phyloP scores from a whole-genome alignment of 768 basidiomycete genomes.

The Pulveroboletus ravenelii region DNA sequence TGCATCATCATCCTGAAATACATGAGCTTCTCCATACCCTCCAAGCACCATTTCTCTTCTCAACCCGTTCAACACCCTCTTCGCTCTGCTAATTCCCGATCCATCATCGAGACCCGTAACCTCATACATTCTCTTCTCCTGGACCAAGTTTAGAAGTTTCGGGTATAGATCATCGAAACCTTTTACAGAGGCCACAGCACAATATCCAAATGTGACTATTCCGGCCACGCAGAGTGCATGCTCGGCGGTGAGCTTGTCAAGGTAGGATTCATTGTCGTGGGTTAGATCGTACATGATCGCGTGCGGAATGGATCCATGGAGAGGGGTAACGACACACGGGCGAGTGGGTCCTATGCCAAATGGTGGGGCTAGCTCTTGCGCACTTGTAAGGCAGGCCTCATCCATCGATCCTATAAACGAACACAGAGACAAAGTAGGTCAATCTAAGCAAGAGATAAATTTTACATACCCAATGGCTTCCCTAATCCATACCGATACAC shows the following conservation, averaged over 20 bases:
- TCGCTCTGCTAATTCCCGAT: constrained; percentile 54
- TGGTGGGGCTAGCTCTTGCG: constrained; percentile 75
- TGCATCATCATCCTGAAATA: constrained; percentile 94
- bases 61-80: constrained; percentile 77
- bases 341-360: constrained; percentile 78
- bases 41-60: constrained; percentile 90
- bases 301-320: constrained; percentile 86
- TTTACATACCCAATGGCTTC: constrained; percentile 77
- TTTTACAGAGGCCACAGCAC: constrained; percentile 89
- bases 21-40: constrained; percentile 87
- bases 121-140: constrained; percentile 78
- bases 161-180: constrained; percentile 98
- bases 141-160: constrained; percentile 85
- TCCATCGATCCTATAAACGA: constrained; percentile 81
- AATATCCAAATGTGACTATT: constrained; percentile 85
- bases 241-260: constrained; percentile 88
- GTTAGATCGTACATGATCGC: constrained; percentile 94
- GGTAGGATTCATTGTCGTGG: constrained; percentile 93
- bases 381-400: constrained; percentile 69
- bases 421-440: neutral
- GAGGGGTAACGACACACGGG: constrained; percentile 67
- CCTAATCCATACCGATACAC: constrained; percentile 88
- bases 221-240: constrained; percentile 94
- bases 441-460: neutral
- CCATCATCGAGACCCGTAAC: constrained; percentile 50